Conservation (phyloP, 2,329 filamentous ascomycete genomes). For the Purpureocillium takamizusanense region DNA sequence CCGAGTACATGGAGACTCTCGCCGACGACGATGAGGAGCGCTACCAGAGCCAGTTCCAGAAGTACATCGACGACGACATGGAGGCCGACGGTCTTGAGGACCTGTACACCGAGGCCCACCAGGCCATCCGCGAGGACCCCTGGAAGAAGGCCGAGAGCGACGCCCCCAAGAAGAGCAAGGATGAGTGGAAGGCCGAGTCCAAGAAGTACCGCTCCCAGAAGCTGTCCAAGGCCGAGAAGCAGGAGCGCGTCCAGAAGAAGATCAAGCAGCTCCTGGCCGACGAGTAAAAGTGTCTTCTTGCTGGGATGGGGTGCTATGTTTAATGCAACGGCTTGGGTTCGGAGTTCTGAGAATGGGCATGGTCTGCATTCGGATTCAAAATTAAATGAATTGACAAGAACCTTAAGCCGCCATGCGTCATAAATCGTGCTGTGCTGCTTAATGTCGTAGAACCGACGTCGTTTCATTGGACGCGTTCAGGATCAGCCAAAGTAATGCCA, state of each 20-base stretch:
- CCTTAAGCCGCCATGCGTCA: not conserved
- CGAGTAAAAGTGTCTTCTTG: slow-evolving; percentile 20
- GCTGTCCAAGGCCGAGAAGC: slow-evolving; percentile 75
- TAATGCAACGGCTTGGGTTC: slow-evolving; percentile 19
- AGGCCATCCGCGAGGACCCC: slow-evolving; percentile 93
- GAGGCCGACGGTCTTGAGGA: slow-evolving; percentile 97
- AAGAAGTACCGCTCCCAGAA: slow-evolving; percentile 77
- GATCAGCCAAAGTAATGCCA: too few species aligned
- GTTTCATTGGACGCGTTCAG: too few species aligned
- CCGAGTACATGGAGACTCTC: slow-evolving; percentile 99
- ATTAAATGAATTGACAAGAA: slow-evolving; percentile 21
- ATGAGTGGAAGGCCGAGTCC: slow-evolving; percentile 91
- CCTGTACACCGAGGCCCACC: slow-evolving; percentile 88
- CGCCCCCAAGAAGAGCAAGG: slow-evolving; percentile 89
- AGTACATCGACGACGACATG: slow-evolving; percentile 95
- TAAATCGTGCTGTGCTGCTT: too few species aligned
- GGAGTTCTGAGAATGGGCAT: slow-evolving; percentile 27
- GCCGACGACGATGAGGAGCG: slow-evolving; percentile 99
- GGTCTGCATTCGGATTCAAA: slow-evolving; percentile 22
- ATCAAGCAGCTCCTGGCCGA: slow-evolving; percentile 70
- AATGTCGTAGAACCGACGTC: too few species aligned
- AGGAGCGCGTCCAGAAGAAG: slow-evolving; percentile 77
- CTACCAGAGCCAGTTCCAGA: slow-evolving; percentile 95
- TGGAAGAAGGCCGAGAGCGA: slow-evolving; percentile 81
- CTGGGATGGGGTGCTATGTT: slow-evolving; percentile 3